Evolutionary conservation across 305 asterid species (phyloP), one percentile per base, ranked within the genome.

Genomic region (Fraxinus nigra): DNA sequence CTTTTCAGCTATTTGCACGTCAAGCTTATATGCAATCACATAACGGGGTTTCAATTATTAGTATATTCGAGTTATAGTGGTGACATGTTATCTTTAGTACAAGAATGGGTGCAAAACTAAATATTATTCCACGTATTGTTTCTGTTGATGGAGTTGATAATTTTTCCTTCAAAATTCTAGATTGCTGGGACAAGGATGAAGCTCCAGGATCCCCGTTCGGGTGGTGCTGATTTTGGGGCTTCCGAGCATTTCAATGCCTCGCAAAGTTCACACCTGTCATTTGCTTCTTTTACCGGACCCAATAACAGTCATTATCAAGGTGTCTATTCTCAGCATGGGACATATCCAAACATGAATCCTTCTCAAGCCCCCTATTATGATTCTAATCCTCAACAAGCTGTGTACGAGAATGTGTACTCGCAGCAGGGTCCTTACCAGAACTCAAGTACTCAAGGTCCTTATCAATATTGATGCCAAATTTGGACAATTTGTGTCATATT

Each of bases 391-490:
- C 90, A 77, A 74, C 84, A 88, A 72, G 86, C 82, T 76, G 80
- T 88, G 20, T 79, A 89, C 86, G 89, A 89, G 75, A 83, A 56
- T 81, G 75, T 78, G 75, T 84, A 83, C 78, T 28, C 78, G 7
- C 89, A 82, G 77, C 89, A 86, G 35, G 87, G 75, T 38, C 81
- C 91, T 16, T 89, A 89, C 70, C 88, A 83, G 73, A 89, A 84
- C 75, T 30, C 79, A 20, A 79, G 88, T 76, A 79, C 89, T 46
- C 90, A 90, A 79, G 92, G 89, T 80, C 90, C 91, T 85, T 88
- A 84, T 84, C 86, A 26, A 35, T 88, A 89, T 83, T 92, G 89
- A 89, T 76, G 70, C 87, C 67, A 80, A 20, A 35, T 80, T 84
- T 79, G 65, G 32, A 82, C 77, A 43, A 59, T 78, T 75, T 87